Base-by-base conservation (phyloP, 441 rosid species). In the Adansonia rubrostipa region DNA sequence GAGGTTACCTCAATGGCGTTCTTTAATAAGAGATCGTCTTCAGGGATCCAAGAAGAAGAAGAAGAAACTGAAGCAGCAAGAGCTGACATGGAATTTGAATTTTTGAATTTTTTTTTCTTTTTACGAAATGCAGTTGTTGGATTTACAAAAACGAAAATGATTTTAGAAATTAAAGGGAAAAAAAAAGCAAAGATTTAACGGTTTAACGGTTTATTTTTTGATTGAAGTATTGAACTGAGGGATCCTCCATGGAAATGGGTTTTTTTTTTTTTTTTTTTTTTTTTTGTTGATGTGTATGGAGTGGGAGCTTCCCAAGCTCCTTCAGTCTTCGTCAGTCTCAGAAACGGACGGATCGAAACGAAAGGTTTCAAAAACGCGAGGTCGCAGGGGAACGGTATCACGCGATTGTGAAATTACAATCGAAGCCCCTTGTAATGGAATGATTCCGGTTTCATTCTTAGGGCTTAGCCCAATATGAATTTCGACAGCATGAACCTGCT, bases 11-110 rank as follows among this genome's bases (percentile, higher is more conserved):
- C 94, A 42, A 91, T 83, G 9, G 94, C 85, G 79, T 84, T 91
- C 84, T 86, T 88, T 66, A 91, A 80, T 73, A 88, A 67, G 77
- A 85, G 81, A 70, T 91, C 94, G 71, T 89, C 94, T 80, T 85
- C 85, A 0, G 92, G 88, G 66, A 76, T 77, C 89, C 94, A 90
- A 10, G 77, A 77, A 75, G 86, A 89, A 9, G 77, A 77, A 77
- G 86, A 75, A 75, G 67, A 58, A 73, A 73, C 76, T 10, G 81
- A 71, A 79, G 87, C 80, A 60, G 84, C 81, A 8, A 81, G 56
- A 60, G 85, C 83, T 64, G 82, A 88, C 93, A 90, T 89, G 79
- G 72, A 64, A 64, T 48, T 63, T 40, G 62, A 75, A 33, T n/a
- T 71, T 71, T 56, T 54, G 10, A 9, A 14, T 13, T 40, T 54